phyloP scores from a whole-genome alignment of 1,284 basidiomycete genomes.

The Heterobasidion irregulare region DNA sequence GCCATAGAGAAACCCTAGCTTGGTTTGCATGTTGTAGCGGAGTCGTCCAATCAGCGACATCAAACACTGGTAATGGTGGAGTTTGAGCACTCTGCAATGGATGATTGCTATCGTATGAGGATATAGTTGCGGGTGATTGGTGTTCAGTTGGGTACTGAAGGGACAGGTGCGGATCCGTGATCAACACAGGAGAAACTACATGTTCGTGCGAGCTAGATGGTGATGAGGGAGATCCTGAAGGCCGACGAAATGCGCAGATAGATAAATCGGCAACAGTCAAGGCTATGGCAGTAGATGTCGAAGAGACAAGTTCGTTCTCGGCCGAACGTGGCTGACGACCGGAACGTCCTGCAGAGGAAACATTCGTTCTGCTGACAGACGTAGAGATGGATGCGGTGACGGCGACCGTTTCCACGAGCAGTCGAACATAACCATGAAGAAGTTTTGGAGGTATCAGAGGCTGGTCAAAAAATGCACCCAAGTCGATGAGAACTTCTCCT shows the following conservation, averaged over 20 bases:
- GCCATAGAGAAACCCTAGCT: conserved; percentile 54
- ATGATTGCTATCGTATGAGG: conserved; percentile 21
- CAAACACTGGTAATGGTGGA: conserved; percentile 41
- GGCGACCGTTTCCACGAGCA: conserved; percentile 45
- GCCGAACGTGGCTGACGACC: background rate
- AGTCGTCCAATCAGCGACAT: conserved; percentile 56
- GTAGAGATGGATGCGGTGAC: conserved; percentile 22
- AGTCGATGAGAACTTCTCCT: background rate
- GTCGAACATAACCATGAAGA: conserved; percentile 40
- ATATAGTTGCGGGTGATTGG: conserved; percentile 14
- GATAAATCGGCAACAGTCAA: conserved; percentile 43
- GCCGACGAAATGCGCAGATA: conserved; percentile 32
- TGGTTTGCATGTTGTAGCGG: conserved; percentile 30
- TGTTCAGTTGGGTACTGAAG: conserved; percentile 37
- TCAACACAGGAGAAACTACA: conserved; percentile 48
- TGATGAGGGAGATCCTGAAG: conserved; percentile 11
- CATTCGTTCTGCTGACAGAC: background rate
- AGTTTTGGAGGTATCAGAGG: conserved; percentile 48
- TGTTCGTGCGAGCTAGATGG: conserved; percentile 12
- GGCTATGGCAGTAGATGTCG: conserved; percentile 1
- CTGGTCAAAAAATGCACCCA: conserved; percentile 41
- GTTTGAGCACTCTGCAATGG: conserved; percentile 8
- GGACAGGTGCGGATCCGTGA: conserved; percentile 53
- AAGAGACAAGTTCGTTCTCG: background rate
- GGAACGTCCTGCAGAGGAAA: background rate